Evolutionary conservation across 805 yeast genomes (phyloP).

Genomic region (Yamadazyma endophytica): DNA sequence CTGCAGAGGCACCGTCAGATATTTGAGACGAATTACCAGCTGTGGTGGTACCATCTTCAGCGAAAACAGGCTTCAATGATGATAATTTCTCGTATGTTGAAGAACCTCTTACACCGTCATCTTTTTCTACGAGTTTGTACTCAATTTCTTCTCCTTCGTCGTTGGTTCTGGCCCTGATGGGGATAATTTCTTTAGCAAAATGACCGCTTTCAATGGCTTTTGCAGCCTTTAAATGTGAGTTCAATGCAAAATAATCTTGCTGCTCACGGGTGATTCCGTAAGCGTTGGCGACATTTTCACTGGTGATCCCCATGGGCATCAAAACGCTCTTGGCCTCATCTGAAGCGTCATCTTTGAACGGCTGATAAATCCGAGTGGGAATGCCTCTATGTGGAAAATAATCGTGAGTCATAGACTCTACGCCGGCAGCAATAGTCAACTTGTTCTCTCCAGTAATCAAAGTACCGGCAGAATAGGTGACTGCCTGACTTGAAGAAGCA

Average conservation of each 20-base stretch:
- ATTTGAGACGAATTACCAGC: slow-evolving; percentile 37
- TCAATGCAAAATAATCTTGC: slow-evolving; percentile 21
- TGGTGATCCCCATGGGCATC: slow-evolving; percentile 29
- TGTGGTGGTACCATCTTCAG: slow-evolving; percentile 26
- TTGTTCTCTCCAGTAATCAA: slow-evolving; percentile 25
- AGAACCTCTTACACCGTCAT: slow-evolving; percentile 27
- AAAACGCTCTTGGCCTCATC: slow-evolving; percentile 23
- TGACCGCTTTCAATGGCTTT: slow-evolving; percentile 19
- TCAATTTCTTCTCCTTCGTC: slow-evolving; percentile 11
- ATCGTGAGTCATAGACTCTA: slow-evolving; percentile 39
- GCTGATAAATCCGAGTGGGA: slow-evolving; percentile 24
- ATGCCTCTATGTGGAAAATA: slow-evolving; percentile 38
- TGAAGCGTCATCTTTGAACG: slow-evolving; percentile 12
- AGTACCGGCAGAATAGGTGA: slow-evolving; percentile 27
- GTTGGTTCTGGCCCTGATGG: slow-evolving; percentile 12
- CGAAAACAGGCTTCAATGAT: slow-evolving; percentile 26
- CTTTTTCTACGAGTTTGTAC: slow-evolving; percentile 8
- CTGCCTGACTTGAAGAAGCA: slow-evolving; percentile 37
- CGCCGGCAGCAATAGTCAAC: slow-evolving; percentile 37
- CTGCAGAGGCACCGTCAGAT: slow-evolving; percentile 35
- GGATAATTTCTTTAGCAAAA: slow-evolving; percentile 18
- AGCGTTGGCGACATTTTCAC: slow-evolving; percentile 21
- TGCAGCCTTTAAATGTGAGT: slow-evolving; percentile 20
- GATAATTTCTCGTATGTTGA: slow-evolving; percentile 23
- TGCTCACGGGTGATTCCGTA: slow-evolving; percentile 20